A percentile compares a stretch with the other conserved stretches of the same genome.
phyloP scores from a whole-genome alignment of 78 protist genomes.

The Tieghemostelium lacteum region DNA sequence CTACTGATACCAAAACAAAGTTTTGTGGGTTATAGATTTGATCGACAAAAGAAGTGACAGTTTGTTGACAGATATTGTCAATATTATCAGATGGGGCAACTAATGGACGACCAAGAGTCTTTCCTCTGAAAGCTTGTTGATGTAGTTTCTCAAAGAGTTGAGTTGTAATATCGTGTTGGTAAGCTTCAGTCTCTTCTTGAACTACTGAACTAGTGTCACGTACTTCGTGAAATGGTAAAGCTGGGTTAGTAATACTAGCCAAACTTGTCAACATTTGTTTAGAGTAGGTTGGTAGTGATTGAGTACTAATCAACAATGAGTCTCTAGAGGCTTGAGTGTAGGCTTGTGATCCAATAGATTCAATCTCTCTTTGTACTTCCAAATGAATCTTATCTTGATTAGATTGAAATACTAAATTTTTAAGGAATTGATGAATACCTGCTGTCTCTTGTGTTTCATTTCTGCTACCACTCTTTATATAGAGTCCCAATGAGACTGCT shows the following conservation, averaged over 20 bases:
- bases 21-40: conserved; percentile 32
- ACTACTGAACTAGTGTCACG: conserved; percentile 26
- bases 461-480: conserved; percentile 66
- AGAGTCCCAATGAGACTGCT: conserved; percentile 69
- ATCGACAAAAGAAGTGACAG: conserved; percentile 21
- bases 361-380: conserved; percentile 73
- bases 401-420: conserved; percentile 48
- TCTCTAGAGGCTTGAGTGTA: conserved; percentile 59
- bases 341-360: conserved; percentile 32
- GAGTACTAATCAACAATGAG: conserved; percentile 34
- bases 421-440: conserved; percentile 56
- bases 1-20: conserved; percentile 64
- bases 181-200: conserved; percentile 39
- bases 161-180: conserved; percentile 26
- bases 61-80: not conserved
- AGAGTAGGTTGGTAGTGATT: conserved; percentile 40
- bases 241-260: conserved; percentile 56
- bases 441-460: conserved; percentile 63
- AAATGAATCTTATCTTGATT: conserved; percentile 30
- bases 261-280: conserved; percentile 31
- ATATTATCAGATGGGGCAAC: conserved; percentile 66
- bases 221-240: conserved; percentile 68
- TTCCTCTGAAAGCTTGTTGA: conserved; percentile 51
- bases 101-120: conserved; percentile 80
- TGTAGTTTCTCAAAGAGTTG: conserved; percentile 35